Base-by-base conservation (phyloP, 768 basidiomycete species). In the Pleurotus platypus region DNA sequence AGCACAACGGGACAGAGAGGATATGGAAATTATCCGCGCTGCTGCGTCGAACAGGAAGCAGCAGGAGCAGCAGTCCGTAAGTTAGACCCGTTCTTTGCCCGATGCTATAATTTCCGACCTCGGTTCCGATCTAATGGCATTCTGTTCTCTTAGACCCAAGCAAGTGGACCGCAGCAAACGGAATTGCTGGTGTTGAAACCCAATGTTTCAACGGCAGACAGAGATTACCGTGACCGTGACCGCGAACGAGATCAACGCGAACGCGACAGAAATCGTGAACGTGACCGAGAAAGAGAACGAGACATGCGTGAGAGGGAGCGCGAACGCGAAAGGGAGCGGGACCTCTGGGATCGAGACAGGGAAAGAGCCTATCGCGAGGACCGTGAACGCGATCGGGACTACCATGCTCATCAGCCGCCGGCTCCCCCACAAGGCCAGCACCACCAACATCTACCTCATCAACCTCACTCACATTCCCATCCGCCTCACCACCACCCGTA, bases 241-340 rank as follows among this genome's bases (percentile, higher is more conserved):
- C 50, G 49, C 49, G 47, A 30, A 7, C 48, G n/a, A 45, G 18
- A 37, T n/a, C 24, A 20, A 26, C 26, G 42, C n/a, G 37, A 20
- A 9, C 56, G 40, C 18, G 46, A 42, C 35, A 22, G 49, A n/a
- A 20, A 46, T 11, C 39, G 5, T 24, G 40, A 37, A 22, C 26
- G 39, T 15, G n/a, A 42, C 12, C n/a, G 37, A 20, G 39, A 43
- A 27, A 46, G 40, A 42, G 57, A 58, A 15, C 56, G 62, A n/a
- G 65, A 63, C 5, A 62, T 58, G 42, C 66, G 65, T 4, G 63
- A 62, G 16, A 66, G 68, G 39, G 27, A 24, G 22, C 57, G 20
- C 40, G 57, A 43, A 22, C 54, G 15, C 39, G 38, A 27, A 18
- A 43, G 64, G n/a, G 74, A 71, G 38, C 68, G n/a, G 65, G 69